These are phyloP conservation scores for Cutaneotrichosporon sp. DNA, from an alignment of 1,284 basidiomycete genomes.

Conservation along the genomic window DNA sequence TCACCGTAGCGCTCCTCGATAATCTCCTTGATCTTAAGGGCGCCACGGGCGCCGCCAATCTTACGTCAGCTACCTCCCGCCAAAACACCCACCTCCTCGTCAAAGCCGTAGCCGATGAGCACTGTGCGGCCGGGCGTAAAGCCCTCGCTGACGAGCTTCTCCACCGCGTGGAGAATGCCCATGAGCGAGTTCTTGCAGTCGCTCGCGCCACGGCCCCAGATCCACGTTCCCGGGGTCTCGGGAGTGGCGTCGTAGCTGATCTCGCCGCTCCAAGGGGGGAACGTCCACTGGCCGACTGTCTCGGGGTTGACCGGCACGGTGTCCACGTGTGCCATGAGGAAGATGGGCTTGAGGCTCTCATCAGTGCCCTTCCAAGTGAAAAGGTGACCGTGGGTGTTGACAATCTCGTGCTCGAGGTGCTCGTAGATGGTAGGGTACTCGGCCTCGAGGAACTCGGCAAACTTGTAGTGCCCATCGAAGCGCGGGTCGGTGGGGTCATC, in stretches of 20 bases:
- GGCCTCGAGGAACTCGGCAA: conserved; percentile 50
- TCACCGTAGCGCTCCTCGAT: conserved; percentile 52
- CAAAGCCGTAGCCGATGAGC: conserved; percentile 57
- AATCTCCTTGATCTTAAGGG: conserved; percentile 40
- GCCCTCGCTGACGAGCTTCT: conserved; percentile 55
- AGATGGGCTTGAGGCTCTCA: conserved; percentile 50
- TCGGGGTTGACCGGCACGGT: conserved; percentile 58
- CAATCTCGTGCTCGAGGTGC: conserved; percentile 48
- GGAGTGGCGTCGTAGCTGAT: conserved; percentile 48
- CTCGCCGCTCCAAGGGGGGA: conserved; percentile 57
- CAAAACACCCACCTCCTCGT: conserved; percentile 52
- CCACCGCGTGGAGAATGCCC: conserved; percentile 55
- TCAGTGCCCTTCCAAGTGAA: conserved; percentile 56
- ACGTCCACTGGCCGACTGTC: conserved; percentile 57
- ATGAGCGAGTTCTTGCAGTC: conserved; percentile 57
- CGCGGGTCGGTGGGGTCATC: conserved; percentile 43
- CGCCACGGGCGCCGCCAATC: conserved; percentile 52
- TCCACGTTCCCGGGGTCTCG: conserved; percentile 48
- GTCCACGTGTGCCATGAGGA: conserved; percentile 57
- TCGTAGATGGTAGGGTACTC: conserved; percentile 51
- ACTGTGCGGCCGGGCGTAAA: conserved; percentile 55
- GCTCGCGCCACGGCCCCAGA: conserved; percentile 58
- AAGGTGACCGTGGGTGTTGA: conserved; percentile 54
- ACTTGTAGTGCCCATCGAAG: conserved; percentile 48
- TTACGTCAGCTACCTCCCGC: conserved; percentile 6